Evolutionary conservation across 257 asterid genomes (phyloP), one percentile per base, ranked within the genome.

Genomic region (Solanum gracilifrons): DNA sequence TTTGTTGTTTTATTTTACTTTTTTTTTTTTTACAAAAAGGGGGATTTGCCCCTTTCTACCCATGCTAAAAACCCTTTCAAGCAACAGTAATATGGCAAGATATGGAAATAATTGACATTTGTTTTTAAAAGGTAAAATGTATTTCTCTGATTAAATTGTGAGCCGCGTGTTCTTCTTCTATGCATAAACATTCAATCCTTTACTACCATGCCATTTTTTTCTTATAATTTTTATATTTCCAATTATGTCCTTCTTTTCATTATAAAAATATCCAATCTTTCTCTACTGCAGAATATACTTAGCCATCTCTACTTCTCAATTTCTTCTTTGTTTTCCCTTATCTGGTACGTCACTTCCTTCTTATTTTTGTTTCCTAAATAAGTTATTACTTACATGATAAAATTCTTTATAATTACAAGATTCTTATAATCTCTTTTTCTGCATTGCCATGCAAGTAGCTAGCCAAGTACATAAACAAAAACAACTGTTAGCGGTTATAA

Each of bases 161-260:
- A 84, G 93, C 91, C 91, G 89, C 93, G 93, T 93, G 93, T 90
- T 89, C 90, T 83, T 88, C 85, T 92, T 43, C 29, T 85, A 29
- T 82, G 86, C 92, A 90, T 89, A 90, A 87, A 91, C 85, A 89
- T 86, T 51, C 76, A 64, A 86, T 87, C 89, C 88, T 41, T 35
- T 25, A 12, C 25, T 18, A 72, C 41, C 86, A 43, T 27, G 2
- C 31, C 87, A 55, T 60, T 41, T 9, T 23, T 37, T 76, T 37
- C 31, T 83, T 31, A 37, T 46, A 75, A n/a, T 88, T 85, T 46
- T 80, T 2, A 46, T 27, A 80, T 46, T 80, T 80, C 85, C 85
- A 87, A 58, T 33, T 82, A 39, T 75, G 85, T 35, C 85, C 79
- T 84, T 12, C 77, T 72, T 12, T 72, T 80, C 43, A 85, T 83